Conservation (phyloP, 352 stramenopile species). For the Globisporangium spinosum region DNA sequence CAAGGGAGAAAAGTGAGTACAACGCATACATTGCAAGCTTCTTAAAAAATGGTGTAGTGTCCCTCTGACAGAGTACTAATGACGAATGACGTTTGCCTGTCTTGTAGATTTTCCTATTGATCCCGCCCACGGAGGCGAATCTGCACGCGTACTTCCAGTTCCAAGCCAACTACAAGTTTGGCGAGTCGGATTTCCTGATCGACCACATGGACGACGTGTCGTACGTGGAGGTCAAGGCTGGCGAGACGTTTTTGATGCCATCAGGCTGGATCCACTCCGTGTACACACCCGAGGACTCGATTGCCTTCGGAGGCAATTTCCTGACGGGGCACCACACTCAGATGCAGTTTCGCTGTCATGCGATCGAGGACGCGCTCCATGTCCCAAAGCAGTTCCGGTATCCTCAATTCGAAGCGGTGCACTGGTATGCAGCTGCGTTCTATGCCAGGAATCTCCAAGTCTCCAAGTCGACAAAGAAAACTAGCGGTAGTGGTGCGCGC, state of each 20-base stretch:
- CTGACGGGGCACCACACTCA: slow-evolving; percentile 35
- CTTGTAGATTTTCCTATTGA: slow-evolving; percentile 37
- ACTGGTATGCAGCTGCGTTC: slow-evolving; percentile 36
- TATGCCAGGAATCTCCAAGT: slow-evolving; percentile 27
- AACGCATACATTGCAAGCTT: not conserved
- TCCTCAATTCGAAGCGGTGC: slow-evolving; percentile 28
- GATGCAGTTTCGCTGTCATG: slow-evolving; percentile 31
- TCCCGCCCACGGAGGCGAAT: slow-evolving; percentile 36
- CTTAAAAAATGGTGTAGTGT: not conserved
- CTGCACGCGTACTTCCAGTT: slow-evolving; percentile 28
- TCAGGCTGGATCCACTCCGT: slow-evolving; percentile 46
- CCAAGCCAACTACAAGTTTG: slow-evolving; percentile 24
- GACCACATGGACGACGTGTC: slow-evolving; percentile 29
- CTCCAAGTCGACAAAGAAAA: slow-evolving; percentile 14
- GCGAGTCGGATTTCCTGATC: slow-evolving; percentile 23
- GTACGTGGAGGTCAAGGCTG: slow-evolving; percentile 27
- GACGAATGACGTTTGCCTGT: not conserved
- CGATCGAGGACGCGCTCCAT: slow-evolving; percentile 26
- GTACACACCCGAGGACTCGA: slow-evolving; percentile 39
- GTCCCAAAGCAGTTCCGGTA: slow-evolving; percentile 31
- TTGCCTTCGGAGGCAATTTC: slow-evolving; percentile 45
- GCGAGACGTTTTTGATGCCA: slow-evolving; percentile 41
- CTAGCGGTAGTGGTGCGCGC: not conserved
- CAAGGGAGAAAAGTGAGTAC: slow-evolving; percentile 30
- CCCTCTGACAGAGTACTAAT: not conserved